Base-by-base conservation (phyloP, 768 basidiomycete species). In the Dictyophora rubrovolvata region DNA sequence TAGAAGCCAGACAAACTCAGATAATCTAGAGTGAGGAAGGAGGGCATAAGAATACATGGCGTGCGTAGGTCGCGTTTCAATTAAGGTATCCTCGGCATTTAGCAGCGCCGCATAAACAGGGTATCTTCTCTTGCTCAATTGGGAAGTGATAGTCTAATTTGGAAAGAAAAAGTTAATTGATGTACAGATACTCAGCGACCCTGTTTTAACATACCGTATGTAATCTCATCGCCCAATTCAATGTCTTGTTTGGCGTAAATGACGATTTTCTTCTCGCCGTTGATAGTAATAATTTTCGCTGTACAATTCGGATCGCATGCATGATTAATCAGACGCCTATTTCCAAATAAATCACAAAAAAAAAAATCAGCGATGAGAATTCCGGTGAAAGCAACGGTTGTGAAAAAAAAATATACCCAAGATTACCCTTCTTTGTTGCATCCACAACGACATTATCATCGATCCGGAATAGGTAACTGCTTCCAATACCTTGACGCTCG, bases 391-490 rank as follows among this genome's bases (percentile, higher is more conserved):
- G 50, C 17, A 46, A 42, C 54, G 53, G 23, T 60, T 42, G 55
- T 34, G 50, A 51, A 52, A 61, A 52, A 23, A 52, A 49, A 48
- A 81, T 91, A 61, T 70, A 95, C 93, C 94, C 95, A 67, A 99
- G 86, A 72, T 94, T 96, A 28, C 96, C 96, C 75, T 93, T 95
- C 84, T 95, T 96, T 50, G 96, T 99, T 1, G 96, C 96, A 73
- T 99, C 96, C 67, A 97, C 95, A 60, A 98, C 94, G 64, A 93
- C 74, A 70, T 99, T 95, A 69, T 96, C 94, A 71, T 99, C 96
- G 65, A 99, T 94, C 63, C 96, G 79, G 76, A 99, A 99, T 53
- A 99, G 77, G 73, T 99, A 99, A 68, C 91, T 94, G 70, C 92
- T 94, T 16, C 96, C 96, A 62, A 99, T 99, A 1, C 96, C 96